Conservation (phyloP, 2,329 filamentous ascomycete species). For the Podosphaera xanthii region DNA sequence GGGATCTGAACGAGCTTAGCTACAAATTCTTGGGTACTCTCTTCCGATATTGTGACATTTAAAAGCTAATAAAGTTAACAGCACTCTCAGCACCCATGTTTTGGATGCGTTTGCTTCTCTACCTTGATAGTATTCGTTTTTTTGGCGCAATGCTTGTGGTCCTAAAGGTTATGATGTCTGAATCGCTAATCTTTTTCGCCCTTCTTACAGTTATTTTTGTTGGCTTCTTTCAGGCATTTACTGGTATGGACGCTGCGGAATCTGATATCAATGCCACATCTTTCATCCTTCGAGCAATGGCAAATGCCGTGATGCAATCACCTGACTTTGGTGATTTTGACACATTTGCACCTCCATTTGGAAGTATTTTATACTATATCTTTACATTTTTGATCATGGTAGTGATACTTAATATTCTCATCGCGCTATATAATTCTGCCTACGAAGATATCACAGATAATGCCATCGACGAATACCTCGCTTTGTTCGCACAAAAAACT, state of each 20-base stretch:
- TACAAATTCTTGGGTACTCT: slow-evolving; percentile 55
- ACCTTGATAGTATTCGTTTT: slow-evolving; percentile 82
- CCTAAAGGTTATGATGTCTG: slow-evolving; percentile 83
- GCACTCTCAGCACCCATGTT: slow-evolving; percentile 92
- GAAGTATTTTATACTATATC: slow-evolving; percentile 85
- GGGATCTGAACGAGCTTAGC: slow-evolving; percentile 51
- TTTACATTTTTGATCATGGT: slow-evolving; percentile 97
- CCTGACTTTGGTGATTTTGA: slow-evolving; percentile 83
- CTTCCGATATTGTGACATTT: no score
- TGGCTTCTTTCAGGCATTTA: slow-evolving; percentile 80
- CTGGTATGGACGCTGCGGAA: slow-evolving; percentile 72
- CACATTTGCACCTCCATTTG: slow-evolving; percentile 76
- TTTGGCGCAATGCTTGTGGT: slow-evolving; percentile 98
- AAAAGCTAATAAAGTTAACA: slow-evolving; percentile 5
- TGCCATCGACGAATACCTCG: slow-evolving; percentile 86
- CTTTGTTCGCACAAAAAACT: slow-evolving; percentile 79
- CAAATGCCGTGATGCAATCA: slow-evolving; percentile 75
- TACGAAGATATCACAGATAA: slow-evolving; percentile 70
- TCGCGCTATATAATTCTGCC: slow-evolving; percentile 88
- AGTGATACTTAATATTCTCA: slow-evolving; percentile 79
- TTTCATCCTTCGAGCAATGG: slow-evolving; percentile 63
- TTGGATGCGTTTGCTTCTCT: slow-evolving; percentile 79
- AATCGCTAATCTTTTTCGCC: slow-evolving; percentile 89
- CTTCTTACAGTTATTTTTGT: slow-evolving; percentile 64
- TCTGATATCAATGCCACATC: slow-evolving; percentile 41